A percentile compares a stretch with the other conserved stretches of the same genome.
Conservation (phyloP, 2,329 filamentous ascomycete species). For the Chaetomiaceae sp. region DNA sequence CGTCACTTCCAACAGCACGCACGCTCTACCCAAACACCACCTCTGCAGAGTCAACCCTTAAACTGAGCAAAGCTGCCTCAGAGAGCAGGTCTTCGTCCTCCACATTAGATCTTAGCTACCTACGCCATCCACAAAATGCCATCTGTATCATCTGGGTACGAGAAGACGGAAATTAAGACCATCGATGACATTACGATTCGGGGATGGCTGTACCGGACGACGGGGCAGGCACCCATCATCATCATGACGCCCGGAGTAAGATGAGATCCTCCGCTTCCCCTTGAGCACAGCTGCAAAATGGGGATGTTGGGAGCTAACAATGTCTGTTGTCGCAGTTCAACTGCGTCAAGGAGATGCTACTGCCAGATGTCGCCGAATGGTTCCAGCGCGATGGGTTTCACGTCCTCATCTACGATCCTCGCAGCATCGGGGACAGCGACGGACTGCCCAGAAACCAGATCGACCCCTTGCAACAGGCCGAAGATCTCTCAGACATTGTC, state of each 20-base stretch:
- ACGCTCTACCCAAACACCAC: too few species aligned
- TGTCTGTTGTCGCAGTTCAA: slow-evolving; percentile 26
- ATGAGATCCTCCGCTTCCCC: not conserved
- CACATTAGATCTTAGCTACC: too few species aligned
- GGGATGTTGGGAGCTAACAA: not conserved
- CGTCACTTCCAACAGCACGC: not conserved
- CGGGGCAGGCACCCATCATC: slow-evolving; percentile 17
- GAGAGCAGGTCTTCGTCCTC: too few species aligned
- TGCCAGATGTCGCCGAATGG: slow-evolving; percentile 21
- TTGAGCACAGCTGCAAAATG: not conserved
- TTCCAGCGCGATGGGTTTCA: slow-evolving; percentile 23
- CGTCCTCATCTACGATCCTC: slow-evolving; percentile 26
- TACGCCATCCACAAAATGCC: not conserved
- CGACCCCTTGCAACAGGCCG: not conserved
- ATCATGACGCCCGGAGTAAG: slow-evolving; percentile 25
- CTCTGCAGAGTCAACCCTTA: too few species aligned
- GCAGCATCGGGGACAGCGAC: slow-evolving; percentile 19
- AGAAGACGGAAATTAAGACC: slow-evolving; percentile 21
- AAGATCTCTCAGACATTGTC: not conserved
- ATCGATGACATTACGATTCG: slow-evolving; percentile 23
- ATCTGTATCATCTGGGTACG: not conserved
- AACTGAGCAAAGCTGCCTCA: too few species aligned
- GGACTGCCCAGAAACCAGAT: not conserved
- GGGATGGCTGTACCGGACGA: slow-evolving; percentile 20
- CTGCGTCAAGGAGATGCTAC: slow-evolving; percentile 27